Percentiles rank a stretch among this genome's conserved stretches.
Evolutionary conservation across 192 early-diverging fungal genomes (phyloP).

Genomic region (Gorgonomyces haynaldii): DNA sequence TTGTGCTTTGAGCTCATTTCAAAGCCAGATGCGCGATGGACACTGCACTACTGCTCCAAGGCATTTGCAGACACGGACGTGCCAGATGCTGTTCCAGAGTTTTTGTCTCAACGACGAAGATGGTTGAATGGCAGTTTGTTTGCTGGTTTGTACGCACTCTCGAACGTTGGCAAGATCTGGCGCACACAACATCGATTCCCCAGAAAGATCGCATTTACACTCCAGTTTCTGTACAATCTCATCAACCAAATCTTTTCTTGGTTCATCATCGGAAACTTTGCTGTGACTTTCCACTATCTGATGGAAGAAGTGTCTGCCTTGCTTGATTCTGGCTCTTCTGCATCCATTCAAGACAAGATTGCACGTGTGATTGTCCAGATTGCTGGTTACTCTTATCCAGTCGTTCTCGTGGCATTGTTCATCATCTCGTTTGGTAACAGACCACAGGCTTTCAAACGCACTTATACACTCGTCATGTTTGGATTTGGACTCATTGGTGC

Average conservation of each 20-base stretch:
- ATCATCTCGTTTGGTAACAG: slow-evolving; percentile 38
- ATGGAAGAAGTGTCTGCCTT: slow-evolving; percentile 12
- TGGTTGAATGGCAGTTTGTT: slow-evolving; percentile 84
- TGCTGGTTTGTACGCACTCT: slow-evolving; percentile 62
- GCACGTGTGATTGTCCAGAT: slow-evolving; percentile 26
- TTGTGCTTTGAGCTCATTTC: slow-evolving; percentile 77
- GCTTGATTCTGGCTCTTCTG: too few relatives aligned
- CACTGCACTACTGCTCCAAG: slow-evolving; percentile 37
- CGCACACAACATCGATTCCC: slow-evolving; percentile 49
- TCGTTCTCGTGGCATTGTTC: slow-evolving; percentile 34
- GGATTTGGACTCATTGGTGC: slow-evolving; percentile 36
- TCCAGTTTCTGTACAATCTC: slow-evolving; percentile 58
- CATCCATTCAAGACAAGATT: slow-evolving; percentile 11
- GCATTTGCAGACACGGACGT: slow-evolving; percentile 75
- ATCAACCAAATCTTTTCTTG: slow-evolving; percentile 62
- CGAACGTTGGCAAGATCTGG: slow-evolving; percentile 58
- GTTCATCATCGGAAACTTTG: slow-evolving; percentile 64
- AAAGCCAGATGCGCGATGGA: slow-evolving; percentile 59
- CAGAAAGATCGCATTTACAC: slow-evolving; percentile 49
- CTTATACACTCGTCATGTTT: slow-evolving; percentile 28
- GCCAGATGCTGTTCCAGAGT: slow-evolving; percentile 60
- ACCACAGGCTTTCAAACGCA: slow-evolving; percentile 31
- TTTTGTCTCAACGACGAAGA: slow-evolving; percentile 62
- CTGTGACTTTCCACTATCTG: slow-evolving; percentile 39
- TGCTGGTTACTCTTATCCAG: slow-evolving; percentile 26